These are phyloP conservation scores for Echinosophora koreensis DNA, from an alignment of 306 rosid genomes.

Conservation along the genomic window DNA sequence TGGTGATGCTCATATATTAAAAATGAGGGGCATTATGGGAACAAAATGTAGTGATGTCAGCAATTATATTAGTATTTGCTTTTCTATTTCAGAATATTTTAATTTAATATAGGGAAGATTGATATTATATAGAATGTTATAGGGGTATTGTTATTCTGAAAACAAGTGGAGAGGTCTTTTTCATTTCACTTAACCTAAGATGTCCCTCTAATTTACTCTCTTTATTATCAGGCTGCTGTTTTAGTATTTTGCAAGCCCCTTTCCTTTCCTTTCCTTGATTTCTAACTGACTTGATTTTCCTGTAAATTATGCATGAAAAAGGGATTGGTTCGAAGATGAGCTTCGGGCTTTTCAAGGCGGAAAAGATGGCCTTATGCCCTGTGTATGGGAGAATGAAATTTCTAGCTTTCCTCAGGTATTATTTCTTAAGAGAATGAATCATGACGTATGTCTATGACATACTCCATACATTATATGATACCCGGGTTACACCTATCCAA, in stretches of 20 bases:
- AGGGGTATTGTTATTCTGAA: constrained; percentile 10
- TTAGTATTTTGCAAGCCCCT: constrained; percentile 3
- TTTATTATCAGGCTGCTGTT: background rate
- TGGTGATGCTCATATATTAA: background rate
- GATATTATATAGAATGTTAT: constrained; percentile 37
- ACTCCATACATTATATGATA: background rate
- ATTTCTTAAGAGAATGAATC: constrained; percentile 13
- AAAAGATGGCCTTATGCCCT: constrained; percentile 88
- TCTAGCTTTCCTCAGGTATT: constrained; percentile 93
- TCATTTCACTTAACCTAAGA: constrained; percentile 20
- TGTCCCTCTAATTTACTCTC: background rate
- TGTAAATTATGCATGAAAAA: constrained; percentile 50
- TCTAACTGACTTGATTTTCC: constrained; percentile 33
- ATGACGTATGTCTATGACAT: background rate
- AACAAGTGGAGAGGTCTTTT: constrained; percentile 11
- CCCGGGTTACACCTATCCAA: background rate
- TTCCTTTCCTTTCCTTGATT: background rate
- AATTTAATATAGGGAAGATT: background rate
- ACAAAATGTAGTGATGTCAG: constrained; percentile 20
- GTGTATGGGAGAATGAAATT: constrained; percentile 89
- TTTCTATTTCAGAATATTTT: constrained; percentile 7
- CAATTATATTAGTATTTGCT: constrained; percentile 19
- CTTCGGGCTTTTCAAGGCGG: constrained; percentile 98
- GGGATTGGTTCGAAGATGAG: constrained; percentile 99
- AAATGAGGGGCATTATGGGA: constrained; percentile 16